Evolutionary conservation across 768 basidiomycete species (phyloP).

Genomic region (Lactarius evosmus): DNA sequence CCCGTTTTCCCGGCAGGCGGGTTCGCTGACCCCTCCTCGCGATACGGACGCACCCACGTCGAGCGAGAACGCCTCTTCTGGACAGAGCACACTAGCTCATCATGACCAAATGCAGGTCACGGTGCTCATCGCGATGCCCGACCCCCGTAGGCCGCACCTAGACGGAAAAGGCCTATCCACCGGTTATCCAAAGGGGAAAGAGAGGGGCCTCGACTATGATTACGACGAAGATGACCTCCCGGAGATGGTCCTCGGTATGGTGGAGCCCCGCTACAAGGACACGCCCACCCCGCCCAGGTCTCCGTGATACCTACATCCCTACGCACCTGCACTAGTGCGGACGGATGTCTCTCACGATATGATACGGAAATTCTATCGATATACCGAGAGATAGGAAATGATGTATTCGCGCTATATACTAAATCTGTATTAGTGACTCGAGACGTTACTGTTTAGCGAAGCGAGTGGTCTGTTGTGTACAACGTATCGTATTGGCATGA

Average conservation of each 20-base stretch:
- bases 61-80: not conserved
- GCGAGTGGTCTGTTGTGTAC: conserved; percentile 4
- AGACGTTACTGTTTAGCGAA: conserved; percentile 7
- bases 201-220: conserved; percentile 28
- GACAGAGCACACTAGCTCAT: not conserved
- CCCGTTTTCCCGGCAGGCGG: conserved; percentile 5
- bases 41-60: not conserved
- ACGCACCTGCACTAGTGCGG: not conserved
- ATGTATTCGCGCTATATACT: conserved; percentile 19
- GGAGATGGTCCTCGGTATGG: conserved; percentile 49
- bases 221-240: conserved; percentile 40
- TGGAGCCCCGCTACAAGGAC: conserved; percentile 36
- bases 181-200: conserved; percentile 30
- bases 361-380: not conserved
- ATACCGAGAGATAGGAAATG: not conserved
- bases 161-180: not conserved
- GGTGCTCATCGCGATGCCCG: conserved; percentile 58
- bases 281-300: not conserved
- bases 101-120: conserved; percentile 43
- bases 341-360: not conserved
- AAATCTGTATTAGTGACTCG: conserved; percentile 22
- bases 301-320: not conserved
- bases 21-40: not conserved
- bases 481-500: conserved; percentile 5
- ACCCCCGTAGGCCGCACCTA: conserved; percentile 31